These are phyloP conservation scores for Kalanchoe fedtschenkoi DNA, from an alignment of 164 flowering plant species.

Conservation along the genomic window DNA sequence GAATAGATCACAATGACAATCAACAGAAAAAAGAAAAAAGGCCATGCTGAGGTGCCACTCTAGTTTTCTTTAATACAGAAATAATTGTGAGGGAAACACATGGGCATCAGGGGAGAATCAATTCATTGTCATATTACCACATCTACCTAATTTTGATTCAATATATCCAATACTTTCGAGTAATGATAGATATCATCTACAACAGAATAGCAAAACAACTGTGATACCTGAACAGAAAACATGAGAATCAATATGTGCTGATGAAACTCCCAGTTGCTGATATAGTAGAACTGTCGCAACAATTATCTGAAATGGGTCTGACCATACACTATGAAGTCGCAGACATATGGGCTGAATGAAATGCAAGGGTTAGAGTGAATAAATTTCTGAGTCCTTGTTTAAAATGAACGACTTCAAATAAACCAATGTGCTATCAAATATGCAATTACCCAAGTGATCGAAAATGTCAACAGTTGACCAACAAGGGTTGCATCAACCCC, in stretches of 20 bases:
- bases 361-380: background rate
- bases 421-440: no score
- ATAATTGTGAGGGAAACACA: background rate
- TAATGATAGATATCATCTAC: background rate
- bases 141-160: background rate
- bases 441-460: no score
- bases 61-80: background rate
- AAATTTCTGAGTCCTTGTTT: background rate
- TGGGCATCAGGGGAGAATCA: background rate
- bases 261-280: slow-evolving; percentile 68
- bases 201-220: background rate
- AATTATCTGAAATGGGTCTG: slow-evolving; percentile 85
- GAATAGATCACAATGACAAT: no score
- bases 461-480: no score
- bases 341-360: slow-evolving; percentile 66
- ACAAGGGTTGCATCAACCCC: no score
- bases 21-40: no score
- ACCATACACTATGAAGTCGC: slow-evolving; percentile 86
- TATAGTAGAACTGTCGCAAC: slow-evolving; percentile 74
- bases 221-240: slow-evolving; percentile 78
- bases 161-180: background rate
- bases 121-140: background rate
- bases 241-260: slow-evolving; percentile 69
- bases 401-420: no score
- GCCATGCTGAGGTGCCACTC: no score